Base-by-base conservation (phyloP, 495 filamentous ascomycete genomes). In the Aspergillus coremiiformis region DNA sequence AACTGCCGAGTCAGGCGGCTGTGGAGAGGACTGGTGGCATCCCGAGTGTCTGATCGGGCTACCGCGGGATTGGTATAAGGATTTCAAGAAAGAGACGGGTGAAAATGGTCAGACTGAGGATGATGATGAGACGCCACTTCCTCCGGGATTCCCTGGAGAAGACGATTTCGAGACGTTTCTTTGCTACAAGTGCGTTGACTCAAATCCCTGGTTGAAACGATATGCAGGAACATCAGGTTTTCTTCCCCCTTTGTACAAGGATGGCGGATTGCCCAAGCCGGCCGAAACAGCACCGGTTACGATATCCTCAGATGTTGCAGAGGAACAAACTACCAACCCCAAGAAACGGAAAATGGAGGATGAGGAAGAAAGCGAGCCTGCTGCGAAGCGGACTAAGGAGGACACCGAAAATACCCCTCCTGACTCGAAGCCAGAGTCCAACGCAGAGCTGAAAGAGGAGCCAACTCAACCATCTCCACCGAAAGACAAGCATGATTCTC, bases 1-100 rank as follows among this genome's bases (percentile, higher is more conserved):
- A 0, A 84, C 82, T 0, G 79, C 79, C 29, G 85, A 85, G 57
- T 83, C 84, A 3, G 89, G 89, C 8, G 90, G 90, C 4, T 99
- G 94, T 69, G 91, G 93, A 4, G 94, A 99, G 72, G 94, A 99
- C 66, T 99, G 94, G 94, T 99, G 90, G 78, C 94, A 99, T 73
- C 90, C 93, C 12, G 88, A 91, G 51, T 99, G 94, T 64, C 67
- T 99, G 11, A 82, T 96, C 45, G 93, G 94, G 8, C 64, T 92
- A 11, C 78, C 84, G 2, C 76, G 70, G 54, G 76, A 76, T 57
- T 75, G 65, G 77, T 61, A 69, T 32, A 69, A 67, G 39, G 60
- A 56, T 12, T 52, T 48, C 19, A 64, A 62, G 33, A 58, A 63
- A 22, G 64, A 65, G 12, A 67, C 59, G 8, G 71, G 75, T 15